Conservation (phyloP, 2,329 filamentous ascomycete genomes). For the Aureobasidium sp. region DNA sequence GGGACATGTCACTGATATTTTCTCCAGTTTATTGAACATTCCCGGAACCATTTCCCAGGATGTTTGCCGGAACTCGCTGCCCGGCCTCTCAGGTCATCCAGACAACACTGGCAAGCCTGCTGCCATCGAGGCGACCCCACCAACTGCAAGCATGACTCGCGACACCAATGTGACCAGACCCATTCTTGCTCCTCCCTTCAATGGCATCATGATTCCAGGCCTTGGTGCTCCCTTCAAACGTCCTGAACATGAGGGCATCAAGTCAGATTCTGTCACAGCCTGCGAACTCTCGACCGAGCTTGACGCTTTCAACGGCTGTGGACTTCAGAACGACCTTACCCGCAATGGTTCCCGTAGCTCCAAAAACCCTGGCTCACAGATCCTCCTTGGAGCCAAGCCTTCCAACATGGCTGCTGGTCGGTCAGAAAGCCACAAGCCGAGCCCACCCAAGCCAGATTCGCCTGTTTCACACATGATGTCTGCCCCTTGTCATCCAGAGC, state of each 20-base stretch:
- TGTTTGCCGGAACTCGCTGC: background rate
- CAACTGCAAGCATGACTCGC: background rate
- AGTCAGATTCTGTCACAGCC: background rate
- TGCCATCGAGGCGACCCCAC: background rate
- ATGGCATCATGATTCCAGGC: conserved; percentile 2
- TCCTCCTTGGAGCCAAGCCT: background rate
- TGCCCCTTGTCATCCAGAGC: background rate
- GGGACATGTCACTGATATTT: background rate
- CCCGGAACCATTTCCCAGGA: background rate
- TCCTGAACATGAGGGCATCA: background rate
- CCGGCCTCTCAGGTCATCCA: background rate
- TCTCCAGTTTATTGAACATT: background rate
- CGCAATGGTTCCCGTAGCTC: background rate
- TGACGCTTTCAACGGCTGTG: background rate
- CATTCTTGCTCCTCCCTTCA: background rate
- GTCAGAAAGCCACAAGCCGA: background rate
- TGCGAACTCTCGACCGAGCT: background rate
- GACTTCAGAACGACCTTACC: too few relatives aligned
- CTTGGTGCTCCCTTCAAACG: background rate
- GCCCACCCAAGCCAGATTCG: background rate
- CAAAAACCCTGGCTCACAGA: background rate
- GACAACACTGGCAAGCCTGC: background rate
- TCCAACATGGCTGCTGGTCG: background rate
- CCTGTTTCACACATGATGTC: background rate
- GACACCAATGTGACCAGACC: background rate